A percentile compares a stretch with the other conserved stretches of the same genome.
phyloP scores from a whole-genome alignment of 2,329 filamentous ascomycete species.

The Aspergillus uvarum region DNA sequence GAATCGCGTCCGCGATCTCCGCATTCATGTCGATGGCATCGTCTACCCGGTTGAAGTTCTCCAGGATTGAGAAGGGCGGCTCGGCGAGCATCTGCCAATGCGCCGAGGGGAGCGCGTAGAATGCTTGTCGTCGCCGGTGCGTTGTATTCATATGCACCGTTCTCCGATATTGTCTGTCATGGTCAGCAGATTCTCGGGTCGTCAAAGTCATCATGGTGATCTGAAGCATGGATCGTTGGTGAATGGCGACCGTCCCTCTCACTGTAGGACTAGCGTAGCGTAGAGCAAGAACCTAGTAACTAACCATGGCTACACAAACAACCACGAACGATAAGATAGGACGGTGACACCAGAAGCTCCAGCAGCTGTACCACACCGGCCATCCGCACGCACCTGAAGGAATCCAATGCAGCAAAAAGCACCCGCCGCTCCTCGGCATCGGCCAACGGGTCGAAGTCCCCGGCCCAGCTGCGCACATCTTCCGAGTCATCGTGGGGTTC shows the following conservation, averaged over 20 bases:
- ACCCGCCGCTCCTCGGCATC: constrained; percentile 81
- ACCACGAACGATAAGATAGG: neutral
- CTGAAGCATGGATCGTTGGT: no score
- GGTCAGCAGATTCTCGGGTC: constrained; percentile 7
- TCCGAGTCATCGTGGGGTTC: constrained; percentile 19
- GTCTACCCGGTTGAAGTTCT: constrained; percentile 76
- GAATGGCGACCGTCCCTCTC: no score
- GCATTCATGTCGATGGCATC: constrained; percentile 87
- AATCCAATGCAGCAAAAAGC: constrained; percentile 79
- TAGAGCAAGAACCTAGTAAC: neutral
- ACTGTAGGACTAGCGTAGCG: neutral
- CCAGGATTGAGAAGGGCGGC: constrained; percentile 78
- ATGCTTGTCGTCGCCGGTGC: constrained; percentile 83
- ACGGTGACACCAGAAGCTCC: neutral
- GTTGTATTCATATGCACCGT: constrained; percentile 87
- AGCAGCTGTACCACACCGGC: neutral
- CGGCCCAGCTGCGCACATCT: constrained; percentile 52
- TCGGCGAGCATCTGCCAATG: constrained; percentile 82
- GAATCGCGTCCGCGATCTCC: constrained; percentile 74
- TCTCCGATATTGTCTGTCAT: constrained; percentile 75
- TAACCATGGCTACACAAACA: neutral
- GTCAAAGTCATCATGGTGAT: neutral
- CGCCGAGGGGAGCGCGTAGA: constrained; percentile 81
- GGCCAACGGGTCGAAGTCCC: constrained; percentile 63
- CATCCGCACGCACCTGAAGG: constrained; percentile 69